Evolutionary conservation across 202 grass and related monocot genomes (phyloP), one percentile per base, ranked within the genome.

Genomic region (Schoenoplectus tabernaemontani): DNA sequence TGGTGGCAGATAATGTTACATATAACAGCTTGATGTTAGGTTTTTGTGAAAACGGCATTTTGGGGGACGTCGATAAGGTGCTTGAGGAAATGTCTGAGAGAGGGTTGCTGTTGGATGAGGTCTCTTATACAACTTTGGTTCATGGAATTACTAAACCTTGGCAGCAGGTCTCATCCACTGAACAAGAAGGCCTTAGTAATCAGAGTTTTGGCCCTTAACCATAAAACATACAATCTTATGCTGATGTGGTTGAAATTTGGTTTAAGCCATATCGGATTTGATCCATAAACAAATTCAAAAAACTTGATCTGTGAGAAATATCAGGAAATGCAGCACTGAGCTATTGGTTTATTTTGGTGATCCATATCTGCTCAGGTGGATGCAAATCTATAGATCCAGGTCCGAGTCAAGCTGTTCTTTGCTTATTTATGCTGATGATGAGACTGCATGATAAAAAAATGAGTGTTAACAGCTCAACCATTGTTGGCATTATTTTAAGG

Each of bases 1-100:
- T 97, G 87, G 61, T 87, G 84, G 91, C 89, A 83, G 89, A 93
- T 82, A 80, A 57, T 84, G 65, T 90, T 80, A 88, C 93, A 53
- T 93, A 88, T 64, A 90, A 91, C 64, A 77, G 84, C 66, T 57
- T 91, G 71, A 86, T 91, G 76, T 80, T 85, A 82, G 84, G 80
- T 42, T 87, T 59, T 61, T 91, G 76, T 56, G 80, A 90, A 79
- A 76, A 72, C 30, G 87, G 88, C 41, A 82, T 58, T 75, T 73
- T 87, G 44, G 85, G 82, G 62, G 86, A 93, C 66, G 73, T 62
- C 23, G 42, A 83, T 83, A 90, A 78, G 70, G 73, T 87, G 34
- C 63, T 86, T 23, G 78, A 82, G 82, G 63, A 85, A 68, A 80
- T 88, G 33, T 61, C 89, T 78, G 76, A 83, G 69, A 64, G 61